These are phyloP conservation scores for Stevia rebaudiana DNA, from an alignment of 140 eudicot species.

Conservation along the genomic window DNA sequence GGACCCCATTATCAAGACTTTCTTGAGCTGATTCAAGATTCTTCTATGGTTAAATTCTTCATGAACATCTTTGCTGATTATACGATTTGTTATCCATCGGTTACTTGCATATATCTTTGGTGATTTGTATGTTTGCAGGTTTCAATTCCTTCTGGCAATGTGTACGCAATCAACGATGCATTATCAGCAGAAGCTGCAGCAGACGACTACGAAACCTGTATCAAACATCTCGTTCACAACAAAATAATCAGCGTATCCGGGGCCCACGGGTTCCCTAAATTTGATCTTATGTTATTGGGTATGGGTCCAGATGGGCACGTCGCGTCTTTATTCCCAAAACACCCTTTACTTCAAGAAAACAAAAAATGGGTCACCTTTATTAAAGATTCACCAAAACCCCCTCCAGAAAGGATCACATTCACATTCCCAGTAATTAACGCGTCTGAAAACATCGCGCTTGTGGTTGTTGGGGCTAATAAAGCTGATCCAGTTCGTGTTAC, in stretches of 20 bases:
- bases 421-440: slow-evolving; percentile 46
- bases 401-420: slow-evolving; percentile 39
- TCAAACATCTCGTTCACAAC: slow-evolving; percentile 48
- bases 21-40: neutral
- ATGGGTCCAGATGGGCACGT: slow-evolving; percentile 55
- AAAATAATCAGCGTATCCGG: slow-evolving; percentile 37
- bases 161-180: slow-evolving; percentile 65
- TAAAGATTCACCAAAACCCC: slow-evolving; percentile 45
- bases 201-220: slow-evolving; percentile 56
- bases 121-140: slow-evolving; percentile 31
- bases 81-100: neutral
- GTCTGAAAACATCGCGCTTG: slow-evolving; percentile 37
- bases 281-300: slow-evolving; percentile 51
- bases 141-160: slow-evolving; percentile 50
- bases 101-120: neutral
- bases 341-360: slow-evolving; percentile 32
- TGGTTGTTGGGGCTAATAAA: slow-evolving; percentile 32
- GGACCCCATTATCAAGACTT: neutral
- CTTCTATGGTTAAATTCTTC: neutral
- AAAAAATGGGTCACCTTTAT: slow-evolving; percentile 43
- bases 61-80: neutral
- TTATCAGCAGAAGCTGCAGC: slow-evolving; percentile 80
- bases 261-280: slow-evolving; percentile 55
- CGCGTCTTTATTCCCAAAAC: slow-evolving; percentile 46
- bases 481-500: slow-evolving; percentile 35